Percentiles rank a stretch among this genome's conserved stretches.
These are phyloP conservation scores for Erodium texanum DNA, from an alignment of 441 rosid species.

Conservation along the genomic window DNA sequence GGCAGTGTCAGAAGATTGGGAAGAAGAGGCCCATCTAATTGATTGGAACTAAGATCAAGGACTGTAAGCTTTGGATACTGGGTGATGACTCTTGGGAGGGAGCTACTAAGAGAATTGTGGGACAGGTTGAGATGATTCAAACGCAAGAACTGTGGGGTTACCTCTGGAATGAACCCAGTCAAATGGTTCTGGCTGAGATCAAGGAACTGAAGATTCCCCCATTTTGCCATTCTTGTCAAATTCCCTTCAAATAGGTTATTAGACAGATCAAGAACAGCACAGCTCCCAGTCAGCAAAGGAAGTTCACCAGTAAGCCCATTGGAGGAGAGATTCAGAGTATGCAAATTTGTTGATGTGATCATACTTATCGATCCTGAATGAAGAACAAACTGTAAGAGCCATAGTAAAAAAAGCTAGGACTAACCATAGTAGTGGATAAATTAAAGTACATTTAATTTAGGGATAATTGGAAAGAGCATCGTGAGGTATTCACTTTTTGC, in stretches of 20 bases:
- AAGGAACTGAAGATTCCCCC: slow-evolving; percentile 75
- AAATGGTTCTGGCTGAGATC: slow-evolving; percentile 82
- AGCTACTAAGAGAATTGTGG: slow-evolving; percentile 56
- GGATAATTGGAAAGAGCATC: too few relatives aligned
- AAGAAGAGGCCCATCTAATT: slow-evolving; percentile 56
- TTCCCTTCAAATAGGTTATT: slow-evolving; percentile 79
- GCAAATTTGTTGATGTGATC: slow-evolving; percentile 74
- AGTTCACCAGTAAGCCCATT: slow-evolving; percentile 74
- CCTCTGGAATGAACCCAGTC: slow-evolving; percentile 71
- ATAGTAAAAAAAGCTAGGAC: slow-evolving; percentile 10
- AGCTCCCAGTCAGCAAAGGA: slow-evolving; percentile 77
- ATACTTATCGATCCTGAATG: slow-evolving; percentile 64
- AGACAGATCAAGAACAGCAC: slow-evolving; percentile 75
- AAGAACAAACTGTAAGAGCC: slow-evolving; percentile 17
- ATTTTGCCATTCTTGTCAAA: slow-evolving; percentile 56
- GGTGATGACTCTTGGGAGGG: slow-evolving; percentile 52
- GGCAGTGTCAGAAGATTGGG: slow-evolving; percentile 50
- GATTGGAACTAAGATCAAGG: slow-evolving; percentile 80
- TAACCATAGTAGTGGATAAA: background rate
- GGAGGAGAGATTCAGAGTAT: slow-evolving; percentile 64
- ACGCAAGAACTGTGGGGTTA: slow-evolving; percentile 69
- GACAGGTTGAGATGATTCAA: slow-evolving; percentile 84
- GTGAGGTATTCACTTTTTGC: too few relatives aligned
- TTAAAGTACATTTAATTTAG: too few relatives aligned
- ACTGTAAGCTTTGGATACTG: slow-evolving; percentile 71